These are phyloP conservation scores for Pyrus betulifolia DNA, from an alignment of 306 rosid species.

Conservation along the genomic window DNA sequence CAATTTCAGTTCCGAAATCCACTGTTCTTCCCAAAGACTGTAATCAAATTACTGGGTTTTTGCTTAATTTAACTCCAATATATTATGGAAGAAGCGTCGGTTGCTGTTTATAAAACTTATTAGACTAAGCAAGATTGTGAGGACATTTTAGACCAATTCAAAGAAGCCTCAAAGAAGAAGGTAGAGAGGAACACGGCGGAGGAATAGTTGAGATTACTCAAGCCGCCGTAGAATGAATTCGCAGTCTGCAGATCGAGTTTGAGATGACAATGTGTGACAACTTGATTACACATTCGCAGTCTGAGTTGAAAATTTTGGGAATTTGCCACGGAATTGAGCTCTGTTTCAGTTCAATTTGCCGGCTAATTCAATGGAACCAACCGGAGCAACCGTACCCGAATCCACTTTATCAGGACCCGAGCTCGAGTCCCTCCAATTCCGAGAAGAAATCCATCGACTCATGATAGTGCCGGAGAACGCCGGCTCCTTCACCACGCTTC, in stretches of 20 bases:
- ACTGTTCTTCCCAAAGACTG: neutral
- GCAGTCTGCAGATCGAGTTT: too few species aligned
- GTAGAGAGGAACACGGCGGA: too few species aligned
- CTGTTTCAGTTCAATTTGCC: constrained; percentile 10
- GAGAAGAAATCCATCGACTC: constrained; percentile 72
- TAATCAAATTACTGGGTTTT: too few species aligned
- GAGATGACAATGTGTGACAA: too few species aligned
- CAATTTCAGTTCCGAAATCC: neutral
- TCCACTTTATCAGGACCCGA: constrained; percentile 33
- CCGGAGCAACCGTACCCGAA: constrained; percentile 33
- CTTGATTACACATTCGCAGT: too few species aligned
- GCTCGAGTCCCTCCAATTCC: constrained; percentile 65
- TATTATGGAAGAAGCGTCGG: too few species aligned
- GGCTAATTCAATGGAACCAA: constrained; percentile 49
- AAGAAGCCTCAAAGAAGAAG: too few species aligned
- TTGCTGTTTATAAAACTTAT: too few species aligned
- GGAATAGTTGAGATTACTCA: too few species aligned
- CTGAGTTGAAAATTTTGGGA: neutral
- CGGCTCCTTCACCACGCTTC: constrained; percentile 84
- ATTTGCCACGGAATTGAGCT: neutral
- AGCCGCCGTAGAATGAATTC: neutral
- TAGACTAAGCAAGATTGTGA: too few species aligned
- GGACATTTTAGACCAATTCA: too few species aligned
- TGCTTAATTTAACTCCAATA: too few species aligned
- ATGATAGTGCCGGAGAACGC: constrained; percentile 61